Base-by-base conservation (phyloP, 257 asterid species). In the Scutellaria minor region DNA sequence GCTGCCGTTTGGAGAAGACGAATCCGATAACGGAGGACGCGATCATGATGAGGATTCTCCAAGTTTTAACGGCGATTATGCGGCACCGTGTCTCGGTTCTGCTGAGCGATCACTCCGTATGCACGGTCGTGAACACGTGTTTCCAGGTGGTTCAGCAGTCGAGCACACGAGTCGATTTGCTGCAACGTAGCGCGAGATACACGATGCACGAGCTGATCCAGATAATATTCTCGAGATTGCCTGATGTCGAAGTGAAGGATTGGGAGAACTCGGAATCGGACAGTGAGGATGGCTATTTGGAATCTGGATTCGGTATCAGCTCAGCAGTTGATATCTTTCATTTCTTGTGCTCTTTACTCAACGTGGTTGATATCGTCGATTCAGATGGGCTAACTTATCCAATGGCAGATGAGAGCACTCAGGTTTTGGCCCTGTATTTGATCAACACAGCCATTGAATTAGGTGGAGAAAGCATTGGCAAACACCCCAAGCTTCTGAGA, bases 131-230 rank as follows among this genome's bases (percentile, higher is more conserved):
- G 8, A 94, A 91, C 79, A 87, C 97, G 1, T 94, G 97, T 55
- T 94, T 94, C 74, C 99, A 91, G 79, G 92, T 93, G 7, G 95
- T 94, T 51, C 98, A 90, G 14, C 98, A 90, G 71, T 87, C 97
- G 2, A 86, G 92, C 1, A 71, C 59, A 22, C 85, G 97, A 0
- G 91, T 96, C 0, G 96, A 90, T 72, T 75, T 90, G 74, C 93
- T 91, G 9, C 99, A 89, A 48, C 88, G 99, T 7, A 87, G 85
- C n/a, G 98, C 97, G 0, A 77, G 95, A 79, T 79, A 83, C 86
- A 78, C 95, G 3, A 91, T 94, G 99, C 92, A 89, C 63, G 99
- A 94, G 73, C 83, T 94, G 4, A 84, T 91, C 18, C 96, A 90
- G 80, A 87, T 86, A 0, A 85, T 94, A 41, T 94, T 79, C 55